phyloP scores from a whole-genome alignment of 345 rosid genomes.

The Camelina laxa region DNA sequence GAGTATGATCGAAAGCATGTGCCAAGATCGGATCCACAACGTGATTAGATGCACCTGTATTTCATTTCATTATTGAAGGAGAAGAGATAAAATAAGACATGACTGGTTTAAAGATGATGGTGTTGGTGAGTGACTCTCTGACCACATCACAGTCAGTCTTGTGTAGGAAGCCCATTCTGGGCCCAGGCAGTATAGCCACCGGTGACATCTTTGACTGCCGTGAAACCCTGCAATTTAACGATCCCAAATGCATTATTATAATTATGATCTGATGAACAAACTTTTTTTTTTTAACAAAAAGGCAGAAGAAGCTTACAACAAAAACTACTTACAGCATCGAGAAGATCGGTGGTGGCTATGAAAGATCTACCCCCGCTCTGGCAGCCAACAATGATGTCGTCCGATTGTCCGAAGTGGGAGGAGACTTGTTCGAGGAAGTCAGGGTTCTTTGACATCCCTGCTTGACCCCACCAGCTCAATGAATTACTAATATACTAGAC shows the following conservation, averaged over 20 bases:
- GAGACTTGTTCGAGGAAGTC: slow-evolving; percentile 66
- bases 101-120: not conserved
- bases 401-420: slow-evolving; percentile 54
- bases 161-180: slow-evolving; percentile 66
- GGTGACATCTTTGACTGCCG: slow-evolving; percentile 60
- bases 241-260: too few relatives aligned
- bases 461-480: not conserved
- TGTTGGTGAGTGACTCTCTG: not conserved
- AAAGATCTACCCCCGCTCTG: slow-evolving; percentile 72
- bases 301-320: not conserved
- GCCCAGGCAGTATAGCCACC: slow-evolving; percentile 80
- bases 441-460: slow-evolving; percentile 75
- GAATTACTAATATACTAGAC: too few relatives aligned
- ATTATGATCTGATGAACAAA: too few relatives aligned
- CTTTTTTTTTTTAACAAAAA: too few relatives aligned
- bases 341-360: slow-evolving; percentile 73
- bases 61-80: not conserved
- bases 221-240: slow-evolving; percentile 62
- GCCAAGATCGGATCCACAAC: not conserved
- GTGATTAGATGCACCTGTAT: not conserved
- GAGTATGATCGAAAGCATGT: not conserved
- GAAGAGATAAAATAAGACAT: not conserved
- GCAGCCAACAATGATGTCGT: slow-evolving; percentile 82
- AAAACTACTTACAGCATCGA: slow-evolving; percentile 65
- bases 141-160: not conserved